Conservation (phyloP, 352 stramenopile species). For the Plasmopara viticola region DNA sequence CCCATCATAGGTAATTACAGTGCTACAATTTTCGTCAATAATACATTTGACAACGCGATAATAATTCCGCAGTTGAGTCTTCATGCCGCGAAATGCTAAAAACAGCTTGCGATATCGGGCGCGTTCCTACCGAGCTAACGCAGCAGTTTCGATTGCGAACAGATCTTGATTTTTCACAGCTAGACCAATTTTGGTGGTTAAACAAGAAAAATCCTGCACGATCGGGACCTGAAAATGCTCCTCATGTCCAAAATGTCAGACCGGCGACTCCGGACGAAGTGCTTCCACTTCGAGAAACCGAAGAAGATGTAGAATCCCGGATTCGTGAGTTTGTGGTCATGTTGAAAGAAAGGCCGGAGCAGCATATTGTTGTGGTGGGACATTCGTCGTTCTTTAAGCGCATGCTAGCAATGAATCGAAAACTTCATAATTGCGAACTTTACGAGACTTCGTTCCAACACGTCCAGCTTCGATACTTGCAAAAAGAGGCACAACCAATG, state of each 20-base stretch:
- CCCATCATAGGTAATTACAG: conserved; percentile 43
- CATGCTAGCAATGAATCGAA: conserved; percentile 71
- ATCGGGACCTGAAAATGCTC: conserved; percentile 18
- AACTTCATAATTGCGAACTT: conserved; percentile 82
- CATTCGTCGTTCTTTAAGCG: conserved; percentile 84
- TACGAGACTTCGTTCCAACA: conserved; percentile 23
- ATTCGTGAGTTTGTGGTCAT: conserved; percentile 57
- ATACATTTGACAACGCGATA: background rate
- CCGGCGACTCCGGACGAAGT: conserved; percentile 44
- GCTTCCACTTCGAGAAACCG: conserved; percentile 46
- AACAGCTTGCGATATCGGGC: conserved; percentile 78
- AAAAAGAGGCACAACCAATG: conserved; percentile 2
- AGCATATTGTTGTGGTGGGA: conserved; percentile 72
- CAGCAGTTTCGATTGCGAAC: conserved; percentile 24
- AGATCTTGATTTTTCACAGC: conserved; percentile 35
- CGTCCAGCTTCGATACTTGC: conserved; percentile 16
- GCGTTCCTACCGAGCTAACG: conserved; percentile 38
- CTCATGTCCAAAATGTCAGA: conserved; percentile 15
- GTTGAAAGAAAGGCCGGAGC: conserved; percentile 47
- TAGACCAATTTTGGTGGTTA: conserved; percentile 68
- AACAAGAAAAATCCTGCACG: conserved; percentile 26
- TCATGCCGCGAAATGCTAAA: conserved; percentile 79
- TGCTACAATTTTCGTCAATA: background rate
- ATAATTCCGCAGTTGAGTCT: conserved; percentile 45
- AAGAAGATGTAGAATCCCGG: conserved; percentile 48